These are phyloP conservation scores for Xylariaceae sp. DNA, from an alignment of 2,329 filamentous ascomycete genomes.

Conservation along the genomic window DNA sequence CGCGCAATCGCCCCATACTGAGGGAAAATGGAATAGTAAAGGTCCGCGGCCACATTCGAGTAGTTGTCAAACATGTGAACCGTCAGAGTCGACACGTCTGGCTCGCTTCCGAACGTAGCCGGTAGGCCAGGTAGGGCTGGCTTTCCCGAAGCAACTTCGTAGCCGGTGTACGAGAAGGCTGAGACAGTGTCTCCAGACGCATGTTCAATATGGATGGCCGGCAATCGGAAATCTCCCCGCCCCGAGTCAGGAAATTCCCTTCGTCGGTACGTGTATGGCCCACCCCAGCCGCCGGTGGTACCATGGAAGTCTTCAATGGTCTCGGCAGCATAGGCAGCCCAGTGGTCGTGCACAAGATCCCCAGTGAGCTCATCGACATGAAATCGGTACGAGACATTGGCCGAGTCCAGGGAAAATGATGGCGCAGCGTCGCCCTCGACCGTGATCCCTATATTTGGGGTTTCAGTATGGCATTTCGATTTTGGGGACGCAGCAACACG, in stretches of 20 bases:
- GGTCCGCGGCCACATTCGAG: slow-evolving; percentile 51
- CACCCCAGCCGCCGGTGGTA: slow-evolving; percentile 50
- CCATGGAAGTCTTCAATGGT: slow-evolving; percentile 42
- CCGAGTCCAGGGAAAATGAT: slow-evolving; percentile 23
- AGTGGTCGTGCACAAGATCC: slow-evolving; percentile 58
- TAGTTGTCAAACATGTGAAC: slow-evolving; percentile 56
- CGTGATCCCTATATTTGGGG: slow-evolving; percentile 18
- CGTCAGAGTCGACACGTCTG: slow-evolving; percentile 54
- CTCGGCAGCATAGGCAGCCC: slow-evolving; percentile 52
- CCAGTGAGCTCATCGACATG: slow-evolving; percentile 53
- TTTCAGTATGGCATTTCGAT: too few relatives aligned
- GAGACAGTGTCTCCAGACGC: slow-evolving; percentile 54
- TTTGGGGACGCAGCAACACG: too few relatives aligned
- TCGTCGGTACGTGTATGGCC: slow-evolving; percentile 44
- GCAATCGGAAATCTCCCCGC: slow-evolving; percentile 58
- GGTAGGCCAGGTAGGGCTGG: slow-evolving; percentile 52
- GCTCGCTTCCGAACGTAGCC: slow-evolving; percentile 51
- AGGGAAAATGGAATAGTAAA: slow-evolving; percentile 62
- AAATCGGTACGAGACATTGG: slow-evolving; percentile 55
- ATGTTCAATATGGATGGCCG: slow-evolving; percentile 58
- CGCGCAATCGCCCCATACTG: slow-evolving; percentile 56
- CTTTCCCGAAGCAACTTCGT: slow-evolving; percentile 53
- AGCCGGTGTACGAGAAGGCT: slow-evolving; percentile 53
- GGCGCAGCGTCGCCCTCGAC: slow-evolving; percentile 18
- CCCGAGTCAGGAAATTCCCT: slow-evolving; percentile 63